A percentile compares a stretch with the other conserved stretches of the same genome.
Evolutionary conservation across 2,329 filamentous ascomycete species (phyloP).

Genomic region (Aspergillus pseudoviridinutans): DNA sequence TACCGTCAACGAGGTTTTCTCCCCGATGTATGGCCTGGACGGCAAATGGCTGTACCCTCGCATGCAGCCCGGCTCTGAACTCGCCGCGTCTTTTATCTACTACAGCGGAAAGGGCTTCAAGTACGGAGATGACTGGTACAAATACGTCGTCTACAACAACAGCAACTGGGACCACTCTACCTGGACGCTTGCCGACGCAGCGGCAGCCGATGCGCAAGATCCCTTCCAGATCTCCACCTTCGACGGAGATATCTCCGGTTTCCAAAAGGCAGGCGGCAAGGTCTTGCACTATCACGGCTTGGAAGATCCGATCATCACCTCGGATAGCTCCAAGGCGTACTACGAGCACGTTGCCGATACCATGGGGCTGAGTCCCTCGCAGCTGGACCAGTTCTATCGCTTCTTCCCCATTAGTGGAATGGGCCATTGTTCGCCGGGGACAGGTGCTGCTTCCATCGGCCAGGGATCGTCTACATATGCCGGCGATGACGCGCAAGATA

Average conservation of each 20-base stretch:
- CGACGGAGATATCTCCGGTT: constrained; percentile 46
- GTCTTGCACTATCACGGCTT: constrained; percentile 41
- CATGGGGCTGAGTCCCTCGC: constrained; percentile 30
- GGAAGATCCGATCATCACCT: constrained; percentile 50
- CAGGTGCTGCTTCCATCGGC: constrained; percentile 41
- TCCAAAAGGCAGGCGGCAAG: constrained; percentile 42
- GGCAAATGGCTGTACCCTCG: constrained; percentile 30
- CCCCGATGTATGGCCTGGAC: constrained; percentile 29
- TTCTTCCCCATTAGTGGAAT: constrained; percentile 54
- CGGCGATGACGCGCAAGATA: constrained; percentile 35
- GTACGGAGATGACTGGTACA: constrained; percentile 42
- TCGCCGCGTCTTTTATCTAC: constrained; percentile 24
- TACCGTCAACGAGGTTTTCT: constrained; percentile 27
- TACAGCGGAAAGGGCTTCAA: constrained; percentile 35
- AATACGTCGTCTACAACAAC: constrained; percentile 42
- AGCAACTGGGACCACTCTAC: constrained; percentile 36
- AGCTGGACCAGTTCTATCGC: constrained; percentile 42
- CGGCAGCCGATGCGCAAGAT: constrained; percentile 34
- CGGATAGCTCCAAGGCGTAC: constrained; percentile 50
- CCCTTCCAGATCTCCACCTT: constrained; percentile 50
- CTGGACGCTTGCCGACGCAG: constrained; percentile 37
- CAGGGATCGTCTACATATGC: constrained; percentile 23
- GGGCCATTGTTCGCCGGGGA: constrained; percentile 46
- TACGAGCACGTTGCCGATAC: constrained; percentile 43
- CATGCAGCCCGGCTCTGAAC: constrained; percentile 33